These are phyloP conservation scores for Talaromyces sp. DNA, from an alignment of 2,329 filamentous ascomycete genomes.

Conservation along the genomic window DNA sequence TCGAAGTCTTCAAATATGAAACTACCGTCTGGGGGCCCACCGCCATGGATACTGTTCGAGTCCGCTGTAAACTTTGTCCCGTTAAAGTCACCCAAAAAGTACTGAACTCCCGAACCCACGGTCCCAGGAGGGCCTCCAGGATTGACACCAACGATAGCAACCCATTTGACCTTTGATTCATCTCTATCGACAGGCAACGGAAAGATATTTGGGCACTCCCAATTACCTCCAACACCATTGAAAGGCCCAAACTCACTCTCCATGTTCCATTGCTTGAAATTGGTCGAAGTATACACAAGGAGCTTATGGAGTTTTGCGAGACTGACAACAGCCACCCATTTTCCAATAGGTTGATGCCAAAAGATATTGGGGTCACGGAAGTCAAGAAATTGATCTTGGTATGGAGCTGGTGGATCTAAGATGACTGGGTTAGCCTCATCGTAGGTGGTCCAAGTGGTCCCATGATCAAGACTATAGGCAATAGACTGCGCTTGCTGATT, in stretches of 20 bases:
- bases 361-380: conserved; percentile 63
- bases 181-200: conserved; percentile 18
- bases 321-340: conserved; percentile 23
- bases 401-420: conserved; percentile 39
- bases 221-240: conserved; percentile 19
- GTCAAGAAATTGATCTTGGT: conserved; percentile 36
- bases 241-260: conserved; percentile 24
- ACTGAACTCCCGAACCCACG: conserved; percentile 30
- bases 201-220: conserved; percentile 32
- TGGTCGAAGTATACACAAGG: background rate
- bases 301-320: conserved; percentile 24
- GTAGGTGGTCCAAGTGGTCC: conserved; percentile 60
- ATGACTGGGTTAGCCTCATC: conserved; percentile 58
- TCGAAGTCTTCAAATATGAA: background rate
- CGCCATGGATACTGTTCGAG: conserved; percentile 12
- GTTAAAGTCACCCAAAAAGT: conserved; percentile 30
- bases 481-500: conserved; percentile 47
- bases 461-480: conserved; percentile 46
- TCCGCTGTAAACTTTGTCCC: conserved; percentile 27
- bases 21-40: background rate
- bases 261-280: background rate
- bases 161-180: conserved; percentile 26
- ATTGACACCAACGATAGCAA: conserved; percentile 26
- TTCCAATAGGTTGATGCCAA: conserved; percentile 24
- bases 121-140: conserved; percentile 31